Conservation (phyloP, 495 filamentous ascomycete genomes). For the Sphaerosporella brunnea region DNA sequence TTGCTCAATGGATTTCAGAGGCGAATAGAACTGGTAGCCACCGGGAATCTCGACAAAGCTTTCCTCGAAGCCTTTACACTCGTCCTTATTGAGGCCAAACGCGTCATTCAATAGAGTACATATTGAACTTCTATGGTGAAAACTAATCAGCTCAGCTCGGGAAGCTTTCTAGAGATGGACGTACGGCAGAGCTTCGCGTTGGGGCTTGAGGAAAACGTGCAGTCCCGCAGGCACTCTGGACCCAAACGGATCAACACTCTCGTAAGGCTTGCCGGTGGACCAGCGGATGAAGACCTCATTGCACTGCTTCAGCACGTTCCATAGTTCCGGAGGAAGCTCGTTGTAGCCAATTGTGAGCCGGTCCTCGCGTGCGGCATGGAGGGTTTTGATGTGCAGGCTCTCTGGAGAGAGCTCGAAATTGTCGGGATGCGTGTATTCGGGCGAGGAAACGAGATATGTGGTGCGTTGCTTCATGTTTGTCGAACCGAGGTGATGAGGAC, state of each 20-base stretch:
- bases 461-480: constrained; percentile 70
- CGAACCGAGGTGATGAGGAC: no score
- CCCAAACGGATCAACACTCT: constrained; percentile 46
- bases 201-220: constrained; percentile 62
- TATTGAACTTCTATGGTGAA: no score
- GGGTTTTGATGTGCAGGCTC: constrained; percentile 33
- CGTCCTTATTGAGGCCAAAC: constrained; percentile 43
- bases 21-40: constrained; percentile 42
- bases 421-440: constrained; percentile 43
- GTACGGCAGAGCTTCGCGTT: constrained; percentile 28
- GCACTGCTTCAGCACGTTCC: constrained; percentile 41
- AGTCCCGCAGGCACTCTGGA: constrained; percentile 63
- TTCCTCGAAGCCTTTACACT: constrained; percentile 39
- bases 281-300: constrained; percentile 71
- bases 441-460: constrained; percentile 53
- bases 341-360: constrained; percentile 51
- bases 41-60: constrained; percentile 50
- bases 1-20: constrained; percentile 10
- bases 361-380: constrained; percentile 60
- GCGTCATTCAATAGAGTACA: constrained; percentile 44
- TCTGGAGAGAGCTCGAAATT: constrained; percentile 36
- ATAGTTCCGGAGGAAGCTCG: constrained; percentile 56
- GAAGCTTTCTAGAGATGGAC: no score
- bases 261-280: constrained; percentile 41
- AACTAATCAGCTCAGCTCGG: no score